Conservation (phyloP, 2,329 filamentous ascomycete genomes). For the Fusarium musae region DNA sequence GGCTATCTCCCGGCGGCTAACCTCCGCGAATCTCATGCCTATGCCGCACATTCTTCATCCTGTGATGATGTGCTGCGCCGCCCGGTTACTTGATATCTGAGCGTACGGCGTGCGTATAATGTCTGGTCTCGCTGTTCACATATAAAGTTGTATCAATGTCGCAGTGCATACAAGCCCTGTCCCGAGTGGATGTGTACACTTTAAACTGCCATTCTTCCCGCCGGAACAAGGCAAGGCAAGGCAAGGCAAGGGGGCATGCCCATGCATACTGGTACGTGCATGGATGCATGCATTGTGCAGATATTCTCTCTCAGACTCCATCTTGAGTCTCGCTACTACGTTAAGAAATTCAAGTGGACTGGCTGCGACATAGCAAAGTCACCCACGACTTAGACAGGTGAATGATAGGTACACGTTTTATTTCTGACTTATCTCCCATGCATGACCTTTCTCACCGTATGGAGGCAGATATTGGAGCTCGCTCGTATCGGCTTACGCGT, state of each 20-base stretch:
- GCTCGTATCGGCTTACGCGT: conserved; percentile 44
- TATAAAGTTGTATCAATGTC: neutral
- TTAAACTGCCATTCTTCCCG: neutral
- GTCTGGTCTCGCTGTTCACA: neutral
- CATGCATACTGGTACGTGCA: neutral
- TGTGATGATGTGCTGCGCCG: neutral
- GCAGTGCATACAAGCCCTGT: conserved; percentile 1
- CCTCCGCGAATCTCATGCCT: conserved; percentile 4
- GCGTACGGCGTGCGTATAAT: neutral
- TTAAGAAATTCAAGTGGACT: conserved; percentile 6
- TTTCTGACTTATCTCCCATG: neutral
- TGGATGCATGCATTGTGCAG: neutral
- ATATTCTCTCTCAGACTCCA: neutral
- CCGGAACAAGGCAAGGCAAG: neutral
- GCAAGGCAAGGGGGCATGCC: neutral
- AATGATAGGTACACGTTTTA: neutral
- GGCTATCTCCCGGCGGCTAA: conserved; percentile 11
- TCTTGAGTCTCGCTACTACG: neutral
- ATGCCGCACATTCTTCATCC: neutral
- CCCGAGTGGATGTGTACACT: neutral
- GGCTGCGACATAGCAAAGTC: conserved; percentile 3
- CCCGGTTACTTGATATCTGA: neutral
- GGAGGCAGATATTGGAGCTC: conserved; percentile 10
- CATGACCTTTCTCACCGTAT: neutral
- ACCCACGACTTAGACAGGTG: neutral